Evolutionary conservation across 2,329 filamentous ascomycete genomes (phyloP), one percentile per base, ranked within the genome.

Genomic region (Aspergillus sp.): DNA sequence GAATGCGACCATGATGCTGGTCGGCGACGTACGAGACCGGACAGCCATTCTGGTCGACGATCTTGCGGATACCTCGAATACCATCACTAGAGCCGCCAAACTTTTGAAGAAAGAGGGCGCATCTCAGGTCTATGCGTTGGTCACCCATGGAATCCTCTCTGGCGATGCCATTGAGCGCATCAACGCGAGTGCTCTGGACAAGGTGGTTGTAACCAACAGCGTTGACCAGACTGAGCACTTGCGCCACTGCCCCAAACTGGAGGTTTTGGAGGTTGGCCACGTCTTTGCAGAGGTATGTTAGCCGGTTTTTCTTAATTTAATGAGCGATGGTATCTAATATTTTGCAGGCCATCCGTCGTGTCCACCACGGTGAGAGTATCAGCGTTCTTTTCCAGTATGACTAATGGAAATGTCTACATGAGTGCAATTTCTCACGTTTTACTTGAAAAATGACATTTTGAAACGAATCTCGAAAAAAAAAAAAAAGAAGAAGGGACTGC

Each of bases 331-430:
- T 19, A 48, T 45, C 60, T 65, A 51, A 65, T 46, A 37, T 34
- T n/a, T 45, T 54, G 12, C 45, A 83, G 81, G 82, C 93, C 40
- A 96, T 97, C 57, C 86, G 93, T 51, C 83, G 93, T 50, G 91
- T 97, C 46, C 93, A 98, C 70, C 90, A 97, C 67, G 93, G 93
- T 59, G 93, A 98, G 73, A 95, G 89, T 61, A 95, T 98, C 70
- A 95, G 90, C 65, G 88, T 93, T 48, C 78, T 98, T 40, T 98
- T 98, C 70, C 85, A 90, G 64, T 86, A 88, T 68, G 85, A 88
- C 64, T 90, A 66, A 64, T 44, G 13, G 32, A 13, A 7, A 48
- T 37, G 33, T 10, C 33, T n/a, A 35, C 42, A 37, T 42, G 35
- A 35, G 42, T 39, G 47, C 39, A 35, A 39, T 19, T 19, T 39